phyloP scores from a whole-genome alignment of 768 basidiomycete genomes.

The Bullera alba region DNA sequence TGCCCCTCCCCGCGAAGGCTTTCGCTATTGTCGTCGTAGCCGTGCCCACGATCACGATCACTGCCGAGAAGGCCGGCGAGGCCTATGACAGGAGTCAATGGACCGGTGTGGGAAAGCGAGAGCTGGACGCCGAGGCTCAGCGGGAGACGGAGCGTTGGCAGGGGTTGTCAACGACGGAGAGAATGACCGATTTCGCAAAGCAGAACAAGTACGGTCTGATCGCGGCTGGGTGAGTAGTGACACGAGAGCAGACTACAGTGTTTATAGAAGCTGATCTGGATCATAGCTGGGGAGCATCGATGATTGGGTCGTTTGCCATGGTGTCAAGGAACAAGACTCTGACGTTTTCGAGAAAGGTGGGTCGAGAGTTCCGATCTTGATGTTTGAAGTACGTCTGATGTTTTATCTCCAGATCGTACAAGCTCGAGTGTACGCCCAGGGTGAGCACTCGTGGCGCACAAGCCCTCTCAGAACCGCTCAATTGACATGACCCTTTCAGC shows the following conservation, averaged over 20 bases:
- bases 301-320: conserved; percentile 33
- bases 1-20: conserved; percentile 39
- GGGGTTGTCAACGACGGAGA: conserved; percentile 18
- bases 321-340: conserved; percentile 35
- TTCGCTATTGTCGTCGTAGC: conserved; percentile 29
- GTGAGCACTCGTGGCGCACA: conserved; percentile 6
- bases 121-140: conserved; percentile 23
- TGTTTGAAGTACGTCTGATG: neutral
- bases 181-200: conserved; percentile 35
- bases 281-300: conserved; percentile 39
- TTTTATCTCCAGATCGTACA: conserved; percentile 35
- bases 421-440: conserved; percentile 46
- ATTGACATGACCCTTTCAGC: neutral
- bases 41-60: conserved; percentile 33
- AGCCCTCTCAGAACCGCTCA: neutral
- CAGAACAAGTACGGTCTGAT: conserved; percentile 41
- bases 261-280: neutral
- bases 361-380: neutral
- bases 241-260: no score
- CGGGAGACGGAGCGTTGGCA: conserved; percentile 30
- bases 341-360: conserved; percentile 41
- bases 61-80: conserved; percentile 42
- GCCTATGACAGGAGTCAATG: conserved; percentile 34
- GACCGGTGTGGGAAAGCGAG: conserved; percentile 32
- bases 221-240: conserved; percentile 32